Evolutionary conservation across 345 rosid species (phyloP).

Genomic region (Limnanthes douglasii): DNA sequence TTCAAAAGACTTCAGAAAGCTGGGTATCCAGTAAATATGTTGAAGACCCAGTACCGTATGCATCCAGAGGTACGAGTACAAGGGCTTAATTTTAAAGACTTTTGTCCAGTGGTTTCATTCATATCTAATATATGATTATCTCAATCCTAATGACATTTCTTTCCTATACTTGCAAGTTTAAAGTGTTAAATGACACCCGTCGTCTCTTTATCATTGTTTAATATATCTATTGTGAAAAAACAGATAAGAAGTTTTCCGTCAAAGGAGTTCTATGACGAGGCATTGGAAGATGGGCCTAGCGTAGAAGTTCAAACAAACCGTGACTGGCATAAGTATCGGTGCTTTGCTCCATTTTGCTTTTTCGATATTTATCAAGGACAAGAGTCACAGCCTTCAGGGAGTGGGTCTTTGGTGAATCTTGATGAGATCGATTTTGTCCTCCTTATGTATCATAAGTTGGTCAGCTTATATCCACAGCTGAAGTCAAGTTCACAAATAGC

Average conservation of each 20-base stretch:
- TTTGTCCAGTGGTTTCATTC: too few species aligned
- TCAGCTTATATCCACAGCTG: slow-evolving; percentile 54
- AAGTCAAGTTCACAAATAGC: slow-evolving; percentile 88
- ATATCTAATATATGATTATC: too few species aligned
- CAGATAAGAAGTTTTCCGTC: slow-evolving; percentile 94
- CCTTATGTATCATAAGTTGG: slow-evolving; percentile 63
- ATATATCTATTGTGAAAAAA: slow-evolving; percentile 3
- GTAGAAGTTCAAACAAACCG: slow-evolving; percentile 54
- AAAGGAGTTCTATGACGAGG: slow-evolving; percentile 59
- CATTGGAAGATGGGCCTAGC: slow-evolving; percentile 70
- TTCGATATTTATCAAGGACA: slow-evolving; percentile 73
- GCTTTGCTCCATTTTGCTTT: slow-evolving; percentile 92
- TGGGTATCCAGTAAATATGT: slow-evolving; percentile 91
- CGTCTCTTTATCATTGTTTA: background rate
- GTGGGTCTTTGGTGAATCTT: slow-evolving; percentile 65
- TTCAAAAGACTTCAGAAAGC: slow-evolving; percentile 94
- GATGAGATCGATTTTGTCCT: slow-evolving; percentile 86
- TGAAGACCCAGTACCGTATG: slow-evolving; percentile 90
- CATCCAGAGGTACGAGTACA: slow-evolving; percentile 71
- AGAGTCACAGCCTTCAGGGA: slow-evolving; percentile 79
- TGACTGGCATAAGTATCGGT: slow-evolving; percentile 61
- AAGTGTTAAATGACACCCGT: too few species aligned
- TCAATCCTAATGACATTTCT: too few species aligned
- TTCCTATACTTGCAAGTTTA: too few species aligned
- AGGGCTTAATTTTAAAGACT: background rate